Percentiles rank a stretch among this genome's conserved stretches.
Evolutionary conservation across 805 yeast genomes (phyloP).

Genomic region (Debaryomyces maramus): DNA sequence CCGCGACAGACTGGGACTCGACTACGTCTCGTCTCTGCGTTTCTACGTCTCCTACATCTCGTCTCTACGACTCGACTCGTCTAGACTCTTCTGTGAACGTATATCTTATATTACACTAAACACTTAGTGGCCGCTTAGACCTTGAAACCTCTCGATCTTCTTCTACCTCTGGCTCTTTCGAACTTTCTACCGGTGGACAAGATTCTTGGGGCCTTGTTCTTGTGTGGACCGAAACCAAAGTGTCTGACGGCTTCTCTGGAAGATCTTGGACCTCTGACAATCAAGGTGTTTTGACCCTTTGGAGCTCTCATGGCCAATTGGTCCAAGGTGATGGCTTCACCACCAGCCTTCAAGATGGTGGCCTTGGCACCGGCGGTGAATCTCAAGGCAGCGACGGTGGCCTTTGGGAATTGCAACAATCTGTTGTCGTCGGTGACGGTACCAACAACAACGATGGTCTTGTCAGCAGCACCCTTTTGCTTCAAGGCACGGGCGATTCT

Average conservation of each 20-base stretch:
- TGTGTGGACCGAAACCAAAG: constrained; percentile 99
- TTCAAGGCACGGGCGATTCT: constrained; percentile 82
- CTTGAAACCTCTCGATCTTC: constrained; percentile 99
- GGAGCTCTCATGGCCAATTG: constrained; percentile 99
- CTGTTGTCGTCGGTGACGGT: constrained; percentile 98
- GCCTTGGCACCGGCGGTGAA: constrained; percentile 99
- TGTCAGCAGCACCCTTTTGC: constrained; percentile 81
- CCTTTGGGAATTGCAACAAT: constrained; percentile 90
- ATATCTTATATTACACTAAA: too few relatives aligned
- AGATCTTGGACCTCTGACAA: constrained; percentile 98
- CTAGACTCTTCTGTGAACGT: too few relatives aligned
- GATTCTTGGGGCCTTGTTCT: constrained; percentile 98
- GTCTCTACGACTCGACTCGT: too few relatives aligned
- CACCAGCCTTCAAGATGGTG: constrained; percentile 96
- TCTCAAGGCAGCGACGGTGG: constrained; percentile 98
- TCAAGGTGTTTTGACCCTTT: constrained; percentile 97
- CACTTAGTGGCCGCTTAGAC: too few relatives aligned
- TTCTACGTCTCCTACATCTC: too few relatives aligned
- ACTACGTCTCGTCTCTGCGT: too few relatives aligned
- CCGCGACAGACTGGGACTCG: too few relatives aligned
- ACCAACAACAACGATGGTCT: constrained; percentile 97
- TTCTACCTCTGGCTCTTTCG: constrained; percentile 99
- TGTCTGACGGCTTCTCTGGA: constrained; percentile 99
- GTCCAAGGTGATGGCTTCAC: constrained; percentile 99
- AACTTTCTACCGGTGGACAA: constrained; percentile 98